phyloP scores from a whole-genome alignment of 345 rosid genomes.

The Gossypium bickii region DNA sequence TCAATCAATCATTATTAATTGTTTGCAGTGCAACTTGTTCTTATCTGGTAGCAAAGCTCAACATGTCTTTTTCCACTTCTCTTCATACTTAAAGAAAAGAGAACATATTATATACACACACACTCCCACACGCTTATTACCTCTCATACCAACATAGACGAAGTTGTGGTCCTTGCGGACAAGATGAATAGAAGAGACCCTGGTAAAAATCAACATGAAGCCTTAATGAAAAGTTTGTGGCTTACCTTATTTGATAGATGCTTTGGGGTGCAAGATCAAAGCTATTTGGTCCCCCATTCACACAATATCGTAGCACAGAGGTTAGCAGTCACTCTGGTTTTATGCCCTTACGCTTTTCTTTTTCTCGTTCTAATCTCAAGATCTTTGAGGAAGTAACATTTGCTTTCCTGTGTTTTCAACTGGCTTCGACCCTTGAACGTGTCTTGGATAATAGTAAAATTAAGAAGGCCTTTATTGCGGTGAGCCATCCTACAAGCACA shows the following conservation, averaged over 20 bases:
- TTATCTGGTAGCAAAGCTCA: neutral
- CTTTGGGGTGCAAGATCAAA: neutral
- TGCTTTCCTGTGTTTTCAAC: constrained; percentile 45
- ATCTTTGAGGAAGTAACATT: constrained; percentile 47
- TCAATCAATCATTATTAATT: neutral
- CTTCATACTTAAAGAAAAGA: neutral
- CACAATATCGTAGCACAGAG: neutral
- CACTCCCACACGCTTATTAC: neutral
- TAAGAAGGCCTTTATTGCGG: constrained; percentile 68
- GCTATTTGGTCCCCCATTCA: neutral
- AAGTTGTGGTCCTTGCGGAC: neutral
- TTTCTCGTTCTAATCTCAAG: constrained; percentile 39
- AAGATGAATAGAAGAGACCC: neutral
- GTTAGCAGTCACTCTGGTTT: constrained; percentile 7
- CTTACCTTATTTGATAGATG: neutral
- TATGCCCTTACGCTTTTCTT: neutral
- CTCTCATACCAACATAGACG: neutral
- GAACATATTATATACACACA: too few relatives aligned
- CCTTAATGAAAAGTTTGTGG: neutral
- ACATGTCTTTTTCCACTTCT: neutral
- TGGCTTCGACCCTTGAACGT: constrained; percentile 47
- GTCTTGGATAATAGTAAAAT: constrained; percentile 44
- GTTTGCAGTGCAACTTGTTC: neutral
- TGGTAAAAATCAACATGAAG: neutral
- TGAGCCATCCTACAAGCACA: constrained; percentile 54